phyloP scores from a whole-genome alignment of 78 protist genomes.

The Chrysochromulina parva region DNA sequence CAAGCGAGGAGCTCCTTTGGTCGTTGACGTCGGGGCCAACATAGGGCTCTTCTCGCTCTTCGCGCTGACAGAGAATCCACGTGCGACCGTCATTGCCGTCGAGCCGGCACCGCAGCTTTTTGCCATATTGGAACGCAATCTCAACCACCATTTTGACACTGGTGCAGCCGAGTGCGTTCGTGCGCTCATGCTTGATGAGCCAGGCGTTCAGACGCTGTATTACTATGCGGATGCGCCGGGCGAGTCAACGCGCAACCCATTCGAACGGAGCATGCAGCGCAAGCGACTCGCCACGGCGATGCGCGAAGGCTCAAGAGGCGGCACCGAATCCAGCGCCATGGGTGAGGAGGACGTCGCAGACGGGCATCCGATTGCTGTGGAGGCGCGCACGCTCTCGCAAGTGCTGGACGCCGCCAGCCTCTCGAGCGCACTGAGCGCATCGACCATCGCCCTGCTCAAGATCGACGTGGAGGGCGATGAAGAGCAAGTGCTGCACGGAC shows the following conservation, averaged over 20 bases:
- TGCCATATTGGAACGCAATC: neutral
- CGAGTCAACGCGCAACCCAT: neutral
- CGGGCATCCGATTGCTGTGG: neutral
- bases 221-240: neutral
- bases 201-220: neutral
- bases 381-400: neutral
- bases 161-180: neutral
- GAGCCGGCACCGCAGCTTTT: neutral
- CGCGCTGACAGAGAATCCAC: neutral
- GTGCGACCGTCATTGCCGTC: neutral
- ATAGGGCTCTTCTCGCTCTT: neutral
- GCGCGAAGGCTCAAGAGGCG: neutral
- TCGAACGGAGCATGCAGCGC: neutral
- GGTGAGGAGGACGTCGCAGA: neutral
- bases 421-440: neutral
- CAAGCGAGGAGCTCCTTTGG: neutral
- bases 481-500: no score
- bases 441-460: neutral
- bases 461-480: conserved; percentile 9
- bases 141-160: neutral
- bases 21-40: conserved; percentile 16
- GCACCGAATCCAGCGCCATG: neutral
- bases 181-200: neutral
- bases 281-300: neutral
- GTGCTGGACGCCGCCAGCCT: no score